Evolutionary conservation across 257 asterid species (phyloP).

Genomic region (Nicotiana sylvestris): DNA sequence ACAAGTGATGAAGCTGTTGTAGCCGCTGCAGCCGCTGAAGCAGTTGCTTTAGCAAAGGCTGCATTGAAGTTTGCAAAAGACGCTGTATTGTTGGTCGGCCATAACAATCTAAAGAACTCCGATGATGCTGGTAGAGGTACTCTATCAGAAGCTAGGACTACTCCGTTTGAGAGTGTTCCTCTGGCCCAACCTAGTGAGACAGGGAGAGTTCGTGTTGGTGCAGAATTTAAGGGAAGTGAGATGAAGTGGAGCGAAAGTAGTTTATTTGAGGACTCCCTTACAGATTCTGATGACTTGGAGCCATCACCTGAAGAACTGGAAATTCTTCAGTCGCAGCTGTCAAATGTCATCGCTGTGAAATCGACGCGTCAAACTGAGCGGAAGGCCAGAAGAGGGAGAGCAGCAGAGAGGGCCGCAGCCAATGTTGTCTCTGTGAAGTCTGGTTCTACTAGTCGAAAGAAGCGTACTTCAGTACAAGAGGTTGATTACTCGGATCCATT

Average conservation of each 20-base stretch:
- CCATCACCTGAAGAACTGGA: slow-evolving; percentile 69
- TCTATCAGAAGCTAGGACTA: slow-evolving; percentile 11
- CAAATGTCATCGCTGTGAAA: slow-evolving; percentile 56
- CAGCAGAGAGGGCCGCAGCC: slow-evolving; percentile 74
- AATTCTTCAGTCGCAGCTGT: slow-evolving; percentile 49
- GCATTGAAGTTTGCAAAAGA: slow-evolving; percentile 85
- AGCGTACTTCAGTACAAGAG: slow-evolving; percentile 59
- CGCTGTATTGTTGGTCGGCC: slow-evolving; percentile 57
- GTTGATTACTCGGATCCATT: slow-evolving; percentile 78
- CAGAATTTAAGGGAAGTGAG: slow-evolving; percentile 41
- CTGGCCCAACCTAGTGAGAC: slow-evolving; percentile 37
- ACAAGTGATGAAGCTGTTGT: slow-evolving; percentile 72
- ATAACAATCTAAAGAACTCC: slow-evolving; percentile 26
- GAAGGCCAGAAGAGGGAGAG: slow-evolving; percentile 62
- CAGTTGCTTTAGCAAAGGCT: slow-evolving; percentile 82
- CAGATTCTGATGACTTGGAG: slow-evolving; percentile 50
- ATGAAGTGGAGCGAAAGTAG: slow-evolving; percentile 22
- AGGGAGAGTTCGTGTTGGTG: slow-evolving; percentile 6
- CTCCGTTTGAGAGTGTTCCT: slow-evolving; percentile 24
- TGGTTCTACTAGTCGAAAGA: slow-evolving; percentile 63
- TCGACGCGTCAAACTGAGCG: slow-evolving; percentile 83
- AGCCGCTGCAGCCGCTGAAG: slow-evolving; percentile 92
- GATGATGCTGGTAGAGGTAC: slow-evolving; percentile 18
- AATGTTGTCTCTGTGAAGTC: slow-evolving; percentile 62
- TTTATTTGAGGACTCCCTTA: slow-evolving; percentile 23